Conservation (phyloP, 1,284 basidiomycete species). For the Wallemia mellicola region DNA sequence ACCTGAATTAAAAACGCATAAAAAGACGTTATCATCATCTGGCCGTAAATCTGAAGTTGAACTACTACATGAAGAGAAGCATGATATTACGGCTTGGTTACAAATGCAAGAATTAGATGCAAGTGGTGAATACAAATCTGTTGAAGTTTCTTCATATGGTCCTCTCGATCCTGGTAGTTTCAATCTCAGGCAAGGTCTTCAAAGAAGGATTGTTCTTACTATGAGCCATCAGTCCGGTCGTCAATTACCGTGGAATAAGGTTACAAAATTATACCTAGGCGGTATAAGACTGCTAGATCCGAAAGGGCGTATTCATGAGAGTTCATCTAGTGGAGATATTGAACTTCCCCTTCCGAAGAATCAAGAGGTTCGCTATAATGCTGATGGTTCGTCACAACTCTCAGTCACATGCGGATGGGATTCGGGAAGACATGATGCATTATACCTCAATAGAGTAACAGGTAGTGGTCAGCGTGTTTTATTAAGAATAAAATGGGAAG, state of each 20-base stretch:
- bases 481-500: slow-evolving; percentile 40
- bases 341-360: slow-evolving; percentile 42
- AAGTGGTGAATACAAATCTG: slow-evolving; percentile 52
- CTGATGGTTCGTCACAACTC: slow-evolving; percentile 48
- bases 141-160: slow-evolving; percentile 50
- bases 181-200: slow-evolving; percentile 69
- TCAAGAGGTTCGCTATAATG: slow-evolving; percentile 35
- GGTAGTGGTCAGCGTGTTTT: slow-evolving; percentile 44
- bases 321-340: slow-evolving; percentile 31
- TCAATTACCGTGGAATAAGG: slow-evolving; percentile 54
- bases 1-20: slow-evolving; percentile 2
- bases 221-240: slow-evolving; percentile 65
- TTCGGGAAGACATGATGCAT: slow-evolving; percentile 62
- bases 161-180: slow-evolving; percentile 57
- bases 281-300: slow-evolving; percentile 55
- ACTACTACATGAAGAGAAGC: slow-evolving; percentile 57
- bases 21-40: slow-evolving; percentile 10
- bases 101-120: slow-evolving; percentile 63
- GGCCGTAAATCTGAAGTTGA: slow-evolving; percentile 77
- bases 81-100: slow-evolving; percentile 62
- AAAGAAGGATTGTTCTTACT: slow-evolving; percentile 45
- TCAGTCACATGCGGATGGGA: slow-evolving; percentile 60
- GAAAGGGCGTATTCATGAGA: slow-evolving; percentile 49
- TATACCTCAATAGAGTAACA: slow-evolving; percentile 59
- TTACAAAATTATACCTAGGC: slow-evolving; percentile 46